Evolutionary conservation across 2,329 filamentous ascomycete genomes (phyloP).

Genomic region (Xylogone sp.): DNA sequence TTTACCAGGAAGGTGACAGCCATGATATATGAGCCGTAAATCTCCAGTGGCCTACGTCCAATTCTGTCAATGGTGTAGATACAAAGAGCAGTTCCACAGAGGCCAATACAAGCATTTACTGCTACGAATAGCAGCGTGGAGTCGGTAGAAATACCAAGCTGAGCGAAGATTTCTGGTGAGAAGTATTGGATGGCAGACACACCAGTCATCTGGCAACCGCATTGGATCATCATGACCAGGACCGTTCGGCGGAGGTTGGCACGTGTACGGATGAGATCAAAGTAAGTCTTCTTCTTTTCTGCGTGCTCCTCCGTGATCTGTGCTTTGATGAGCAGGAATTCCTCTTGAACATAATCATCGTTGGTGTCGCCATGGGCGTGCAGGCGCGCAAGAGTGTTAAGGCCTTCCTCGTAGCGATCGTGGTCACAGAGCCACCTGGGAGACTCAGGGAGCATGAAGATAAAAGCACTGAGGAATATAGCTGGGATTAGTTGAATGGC

Average conservation of each 20-base stretch:
- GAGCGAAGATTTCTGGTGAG: conserved; percentile 53
- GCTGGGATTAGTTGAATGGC: conserved; percentile 71
- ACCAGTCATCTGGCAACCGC: conserved; percentile 72
- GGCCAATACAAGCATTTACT: conserved; percentile 67
- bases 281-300: conserved; percentile 65
- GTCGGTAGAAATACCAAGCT: conserved; percentile 63
- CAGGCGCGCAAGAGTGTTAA: conserved; percentile 62
- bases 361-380: conserved; percentile 63
- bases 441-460: conserved; percentile 68
- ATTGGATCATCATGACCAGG: conserved; percentile 66
- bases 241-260: conserved; percentile 70
- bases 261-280: conserved; percentile 62
- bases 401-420: conserved; percentile 56
- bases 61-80: conserved; percentile 65
- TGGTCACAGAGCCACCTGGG: conserved; percentile 72
- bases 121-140: conserved; percentile 72
- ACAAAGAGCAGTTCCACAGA: conserved; percentile 65
- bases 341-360: conserved; percentile 68
- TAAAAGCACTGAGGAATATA: conserved; percentile 57
- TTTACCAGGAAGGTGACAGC: conserved; percentile 68
- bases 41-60: conserved; percentile 67
- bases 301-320: conserved; percentile 63
- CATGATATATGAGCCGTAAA: conserved; percentile 66
- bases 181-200: conserved; percentile 75
- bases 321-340: conserved; percentile 68